These are phyloP conservation scores for Echium plantagineum DNA, from an alignment of 257 asterid genomes.

Conservation along the genomic window DNA sequence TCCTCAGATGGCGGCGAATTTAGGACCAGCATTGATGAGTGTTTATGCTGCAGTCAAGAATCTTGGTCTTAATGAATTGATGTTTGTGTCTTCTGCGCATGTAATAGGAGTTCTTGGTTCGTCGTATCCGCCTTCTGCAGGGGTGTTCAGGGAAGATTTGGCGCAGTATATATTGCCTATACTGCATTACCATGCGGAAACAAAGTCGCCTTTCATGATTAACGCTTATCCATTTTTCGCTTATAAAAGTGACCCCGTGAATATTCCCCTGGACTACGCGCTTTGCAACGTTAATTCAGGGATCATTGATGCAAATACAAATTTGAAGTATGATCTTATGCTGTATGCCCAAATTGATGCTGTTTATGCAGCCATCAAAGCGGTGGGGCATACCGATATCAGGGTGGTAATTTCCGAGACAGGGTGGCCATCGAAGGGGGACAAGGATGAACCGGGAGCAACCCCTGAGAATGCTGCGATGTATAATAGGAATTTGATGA, in stretches of 20 bases:
- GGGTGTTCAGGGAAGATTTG: conserved; percentile 43
- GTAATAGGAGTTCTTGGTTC: conserved; percentile 48
- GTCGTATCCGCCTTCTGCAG: conserved; percentile 89
- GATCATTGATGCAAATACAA: conserved; percentile 50
- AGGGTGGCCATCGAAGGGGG: conserved; percentile 90
- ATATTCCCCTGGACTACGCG: conserved; percentile 54
- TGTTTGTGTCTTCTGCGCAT: conserved; percentile 66
- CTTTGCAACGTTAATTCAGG: conserved; percentile 58
- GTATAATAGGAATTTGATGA: conserved; percentile 55
- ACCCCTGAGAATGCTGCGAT: conserved; percentile 45
- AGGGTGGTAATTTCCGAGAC: conserved; percentile 74
- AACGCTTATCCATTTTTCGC: conserved; percentile 93
- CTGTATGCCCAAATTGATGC: conserved; percentile 85
- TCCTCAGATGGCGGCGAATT: conserved; percentile 35
- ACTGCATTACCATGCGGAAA: conserved; percentile 41
- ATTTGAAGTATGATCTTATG: conserved; percentile 73
- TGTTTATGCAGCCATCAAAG: conserved; percentile 46
- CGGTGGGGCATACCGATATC: conserved; percentile 46
- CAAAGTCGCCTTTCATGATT: conserved; percentile 76
- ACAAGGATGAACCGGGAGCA: conserved; percentile 51
- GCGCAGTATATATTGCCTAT: conserved; percentile 44
- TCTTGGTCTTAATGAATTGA: conserved; percentile 35
- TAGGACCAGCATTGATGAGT: conserved; percentile 69
- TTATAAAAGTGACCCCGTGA: conserved; percentile 49
- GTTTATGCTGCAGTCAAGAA: conserved; percentile 51